Conservation (phyloP, 257 asterid genomes). For the Lithospermum erythrorhizon region DNA sequence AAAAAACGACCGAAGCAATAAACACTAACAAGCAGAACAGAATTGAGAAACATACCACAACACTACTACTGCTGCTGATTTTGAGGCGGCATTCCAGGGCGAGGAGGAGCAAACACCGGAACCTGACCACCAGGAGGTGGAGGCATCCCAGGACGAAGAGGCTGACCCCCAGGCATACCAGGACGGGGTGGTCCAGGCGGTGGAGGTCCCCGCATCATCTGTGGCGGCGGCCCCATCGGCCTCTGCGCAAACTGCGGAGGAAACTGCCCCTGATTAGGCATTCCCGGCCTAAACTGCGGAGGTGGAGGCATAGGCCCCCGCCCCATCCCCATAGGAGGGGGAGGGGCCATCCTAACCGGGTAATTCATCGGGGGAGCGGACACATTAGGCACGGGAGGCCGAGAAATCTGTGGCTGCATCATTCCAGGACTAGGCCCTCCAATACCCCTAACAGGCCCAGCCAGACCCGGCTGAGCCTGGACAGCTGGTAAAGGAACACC, state of each 20-base stretch:
- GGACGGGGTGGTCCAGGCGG: conserved; percentile 73
- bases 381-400: conserved; percentile 59
- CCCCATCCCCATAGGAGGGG: conserved; percentile 50
- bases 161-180: conserved; percentile 70
- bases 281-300: conserved; percentile 31
- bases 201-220: conserved; percentile 76
- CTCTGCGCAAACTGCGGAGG: conserved; percentile 80
- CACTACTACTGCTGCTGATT: conserved; percentile 43
- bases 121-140: conserved; percentile 59
- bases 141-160: conserved; percentile 67
- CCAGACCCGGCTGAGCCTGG: conserved; percentile 80
- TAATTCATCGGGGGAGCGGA: conserved; percentile 57
- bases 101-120: conserved; percentile 62
- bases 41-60: neutral
- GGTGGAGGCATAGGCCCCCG: conserved; percentile 34
- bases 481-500: conserved; percentile 55
- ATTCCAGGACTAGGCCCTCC: conserved; percentile 94
- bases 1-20: no score
- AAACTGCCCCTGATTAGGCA: conserved; percentile 23
- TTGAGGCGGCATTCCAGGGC: conserved; percentile 94
- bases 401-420: conserved; percentile 96
- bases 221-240: conserved; percentile 68
- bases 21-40: neutral
- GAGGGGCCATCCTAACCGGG: conserved; percentile 56
- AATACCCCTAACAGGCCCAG: conserved; percentile 84